phyloP scores from a whole-genome alignment of 495 filamentous ascomycete genomes.

The Pyrenula aspistea region DNA sequence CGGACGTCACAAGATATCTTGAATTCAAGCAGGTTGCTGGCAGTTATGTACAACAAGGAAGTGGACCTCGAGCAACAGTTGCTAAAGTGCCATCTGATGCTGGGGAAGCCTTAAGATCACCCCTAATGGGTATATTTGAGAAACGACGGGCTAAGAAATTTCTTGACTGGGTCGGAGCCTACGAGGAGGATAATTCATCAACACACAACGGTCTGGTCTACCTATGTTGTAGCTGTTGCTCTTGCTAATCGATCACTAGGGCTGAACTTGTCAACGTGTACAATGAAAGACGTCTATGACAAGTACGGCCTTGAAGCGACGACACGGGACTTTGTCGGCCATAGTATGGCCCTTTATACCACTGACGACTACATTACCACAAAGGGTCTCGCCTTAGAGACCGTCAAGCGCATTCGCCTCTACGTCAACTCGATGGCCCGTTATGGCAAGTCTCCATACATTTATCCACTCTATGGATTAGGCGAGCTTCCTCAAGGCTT shows the following conservation, averaged over 20 bases:
- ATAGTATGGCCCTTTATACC: constrained; percentile 93
- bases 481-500: constrained; percentile 98
- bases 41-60: constrained; percentile 88
- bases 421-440: constrained; percentile 97
- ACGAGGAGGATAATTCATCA: constrained; percentile 69
- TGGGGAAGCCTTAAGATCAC: constrained; percentile 77
- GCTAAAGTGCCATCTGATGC: constrained; percentile 96
- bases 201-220: constrained; percentile 71
- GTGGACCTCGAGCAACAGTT: constrained; percentile 69
- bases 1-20: constrained; percentile 92
- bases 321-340: constrained; percentile 92
- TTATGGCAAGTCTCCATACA: constrained; percentile 97
- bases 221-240: not conserved
- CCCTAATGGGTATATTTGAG: constrained; percentile 94
- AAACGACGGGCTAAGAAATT: constrained; percentile 95
- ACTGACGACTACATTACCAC: constrained; percentile 75
- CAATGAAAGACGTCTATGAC: constrained; percentile 95
- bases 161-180: constrained; percentile 90
- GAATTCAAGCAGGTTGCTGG: constrained; percentile 98
- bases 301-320: constrained; percentile 88
- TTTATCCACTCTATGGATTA: constrained; percentile 95
- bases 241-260: constrained; percentile 40
- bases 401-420: constrained; percentile 82
- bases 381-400: constrained; percentile 65
- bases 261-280: constrained; percentile 62